Percentiles rank a stretch among this genome's conserved stretches.
Conservation (phyloP, 2,329 filamentous ascomycete genomes). For the Corynespora cassiicola region DNA sequence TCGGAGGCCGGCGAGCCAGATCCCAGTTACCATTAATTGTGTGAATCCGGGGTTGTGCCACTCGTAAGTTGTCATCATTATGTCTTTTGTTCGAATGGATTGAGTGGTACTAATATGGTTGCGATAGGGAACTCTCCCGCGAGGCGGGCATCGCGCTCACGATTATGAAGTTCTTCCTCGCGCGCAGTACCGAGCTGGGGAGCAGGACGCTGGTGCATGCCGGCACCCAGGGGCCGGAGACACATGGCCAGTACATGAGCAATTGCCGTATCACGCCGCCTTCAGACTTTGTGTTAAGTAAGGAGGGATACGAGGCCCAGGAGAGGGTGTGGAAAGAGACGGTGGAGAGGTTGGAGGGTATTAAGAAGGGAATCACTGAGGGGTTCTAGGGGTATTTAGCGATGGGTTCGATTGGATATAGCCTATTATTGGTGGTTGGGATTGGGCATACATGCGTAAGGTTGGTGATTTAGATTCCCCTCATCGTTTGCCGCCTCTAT, state of each 20-base stretch:
- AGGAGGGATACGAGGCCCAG: conserved; percentile 38
- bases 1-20: conserved; percentile 6
- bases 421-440: background rate
- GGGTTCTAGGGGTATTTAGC: conserved; percentile 5
- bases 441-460: no score
- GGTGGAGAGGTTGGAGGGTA: conserved; percentile 39
- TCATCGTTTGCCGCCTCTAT: no score
- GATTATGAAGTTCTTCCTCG: conserved; percentile 22
- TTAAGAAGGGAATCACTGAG: conserved; percentile 26
- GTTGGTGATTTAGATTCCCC: no score
- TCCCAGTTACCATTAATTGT: conserved; percentile 29
- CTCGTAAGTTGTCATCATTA: conserved; percentile 2
- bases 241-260: conserved; percentile 46
- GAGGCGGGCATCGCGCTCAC: conserved; percentile 11
- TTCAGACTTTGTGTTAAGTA: conserved; percentile 36
- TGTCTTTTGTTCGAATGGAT: background rate
- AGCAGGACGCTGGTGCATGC: conserved; percentile 45
- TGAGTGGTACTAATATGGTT: background rate
- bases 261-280: conserved; percentile 31
- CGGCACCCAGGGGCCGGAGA: conserved; percentile 31
- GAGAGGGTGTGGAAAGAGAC: conserved; percentile 46
- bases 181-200: conserved; percentile 45
- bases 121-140: conserved; percentile 9
- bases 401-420: conserved; percentile 1
- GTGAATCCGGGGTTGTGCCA: conserved; percentile 34